phyloP scores from a whole-genome alignment of 495 filamentous ascomycete genomes.

The Aspergillus panamensis region DNA sequence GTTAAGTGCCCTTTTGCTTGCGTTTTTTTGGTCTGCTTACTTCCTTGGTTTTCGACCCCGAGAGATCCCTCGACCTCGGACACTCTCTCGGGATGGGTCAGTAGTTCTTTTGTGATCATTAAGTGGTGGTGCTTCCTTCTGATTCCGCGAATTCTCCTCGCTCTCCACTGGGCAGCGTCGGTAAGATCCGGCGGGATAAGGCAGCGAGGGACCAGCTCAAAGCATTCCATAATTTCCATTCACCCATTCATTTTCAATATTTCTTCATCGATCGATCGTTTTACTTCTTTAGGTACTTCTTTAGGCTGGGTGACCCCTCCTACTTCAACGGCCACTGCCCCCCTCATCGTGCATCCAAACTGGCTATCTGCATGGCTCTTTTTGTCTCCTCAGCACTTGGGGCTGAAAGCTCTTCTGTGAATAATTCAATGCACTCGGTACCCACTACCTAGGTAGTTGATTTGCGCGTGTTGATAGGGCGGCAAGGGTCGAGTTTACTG shows the following conservation, averaged over 20 bases:
- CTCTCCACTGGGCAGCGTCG: constrained; percentile 14
- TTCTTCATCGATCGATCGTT: background rate
- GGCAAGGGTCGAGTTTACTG: background rate
- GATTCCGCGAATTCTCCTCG: background rate
- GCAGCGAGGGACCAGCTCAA: constrained; percentile 6
- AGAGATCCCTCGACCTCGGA: background rate
- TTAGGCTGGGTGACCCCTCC: background rate
- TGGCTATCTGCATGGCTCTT: constrained; percentile 6
- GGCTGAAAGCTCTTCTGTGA: constrained; percentile 8
- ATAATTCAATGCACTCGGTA: background rate
- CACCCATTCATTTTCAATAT: background rate
- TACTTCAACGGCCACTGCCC: background rate
- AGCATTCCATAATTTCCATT: background rate
- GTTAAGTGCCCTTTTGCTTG: background rate
- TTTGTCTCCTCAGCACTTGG: constrained; percentile 2
- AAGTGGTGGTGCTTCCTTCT: background rate
- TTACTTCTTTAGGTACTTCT: background rate
- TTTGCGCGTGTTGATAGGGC: background rate
- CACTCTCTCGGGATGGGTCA: background rate
- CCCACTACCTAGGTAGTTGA: background rate
- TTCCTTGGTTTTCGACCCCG: background rate
- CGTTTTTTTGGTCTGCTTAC: background rate
- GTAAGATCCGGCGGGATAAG: constrained; percentile 16
- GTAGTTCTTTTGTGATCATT: background rate
- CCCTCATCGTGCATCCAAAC: background rate